Base-by-base conservation (phyloP, 2,329 filamentous ascomycete genomes). In the Myriosclerotinia duriaeana region DNA sequence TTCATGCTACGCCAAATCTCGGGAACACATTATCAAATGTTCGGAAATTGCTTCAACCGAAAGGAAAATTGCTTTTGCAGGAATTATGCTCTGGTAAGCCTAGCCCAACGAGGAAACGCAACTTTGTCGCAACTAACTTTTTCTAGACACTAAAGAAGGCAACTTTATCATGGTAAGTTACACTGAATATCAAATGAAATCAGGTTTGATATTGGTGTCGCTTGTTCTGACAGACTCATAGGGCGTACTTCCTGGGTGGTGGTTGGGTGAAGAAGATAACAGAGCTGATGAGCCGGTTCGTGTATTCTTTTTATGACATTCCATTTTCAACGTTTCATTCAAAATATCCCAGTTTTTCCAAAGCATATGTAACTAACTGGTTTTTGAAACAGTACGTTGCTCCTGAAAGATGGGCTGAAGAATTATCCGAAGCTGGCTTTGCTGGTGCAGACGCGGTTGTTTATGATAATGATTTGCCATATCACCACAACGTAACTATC, bases 401-500 rank as follows among this genome's bases (percentile, higher is more conserved):
- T 14, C 40, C 68, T 1, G 65, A 72, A 2, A 50, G 70, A 50
- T 78, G 76, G 76, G 66, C 74, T 14, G 34, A 36, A 6, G 71
- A 73, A 40, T 68, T 78, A 1, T 38, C 53, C 2, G 53, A 53
- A 8, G 69, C 72, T 26, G 78, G 78, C 5, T 80, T 79, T 62
- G 66, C 68, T 0, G 75, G 77, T 1, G 61, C 71, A 5, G 74
- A 78, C 17, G 62, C 66, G 0, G 65, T 72, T 3, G 65, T 70
- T 1, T 68, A 70, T 48, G 75, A 78, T 53, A 44, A 59, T 22
- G 66, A 70, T 20, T 34, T 61, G 14, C 70, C 70, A 3, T 72
- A 66, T 50, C 69, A 75, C 26, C 53, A 71, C 36, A 71, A 69
- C 60, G 68, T 68, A 14, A 70, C 65, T 36, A 73, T 75, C 12